Evolutionary conservation across 176 grass and related monocot species (phyloP).

Genomic region (Rhynchospora tenuis): DNA sequence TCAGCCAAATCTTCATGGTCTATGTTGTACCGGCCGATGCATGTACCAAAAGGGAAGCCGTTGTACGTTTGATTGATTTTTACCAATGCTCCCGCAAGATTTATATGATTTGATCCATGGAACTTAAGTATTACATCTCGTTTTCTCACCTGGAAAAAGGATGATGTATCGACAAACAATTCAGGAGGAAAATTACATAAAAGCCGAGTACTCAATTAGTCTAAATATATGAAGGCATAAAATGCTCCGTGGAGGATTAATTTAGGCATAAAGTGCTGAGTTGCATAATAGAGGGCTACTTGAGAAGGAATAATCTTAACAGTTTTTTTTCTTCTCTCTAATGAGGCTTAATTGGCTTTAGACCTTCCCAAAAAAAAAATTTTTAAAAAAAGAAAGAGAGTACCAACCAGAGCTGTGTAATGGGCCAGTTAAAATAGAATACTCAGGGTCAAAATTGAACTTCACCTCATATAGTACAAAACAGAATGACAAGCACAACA

Average conservation of each 20-base stretch:
- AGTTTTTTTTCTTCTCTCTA: neutral
- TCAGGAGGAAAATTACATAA: neutral
- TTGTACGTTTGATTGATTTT: slow-evolving; percentile 71
- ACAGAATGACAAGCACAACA: neutral
- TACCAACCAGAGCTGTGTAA: neutral
- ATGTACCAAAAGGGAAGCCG: slow-evolving; percentile 87
- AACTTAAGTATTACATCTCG: slow-evolving; percentile 71
- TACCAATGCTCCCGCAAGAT: slow-evolving; percentile 50
- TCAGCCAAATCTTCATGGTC: slow-evolving; percentile 87
- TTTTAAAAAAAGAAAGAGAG: neutral
- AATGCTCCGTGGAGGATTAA: too few species aligned
- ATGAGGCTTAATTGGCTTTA: neutral
- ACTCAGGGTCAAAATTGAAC: neutral
- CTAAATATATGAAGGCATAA: neutral
- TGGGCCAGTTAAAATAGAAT: neutral
- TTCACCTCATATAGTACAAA: neutral
- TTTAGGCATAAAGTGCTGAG: neutral
- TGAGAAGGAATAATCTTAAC: neutral
- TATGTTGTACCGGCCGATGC: slow-evolving; percentile 75
- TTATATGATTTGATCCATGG: slow-evolving; percentile 39
- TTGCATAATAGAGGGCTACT: neutral
- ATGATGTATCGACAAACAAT: slow-evolving; percentile 6
- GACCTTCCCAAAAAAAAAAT: neutral
- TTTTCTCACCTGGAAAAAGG: slow-evolving; percentile 60
- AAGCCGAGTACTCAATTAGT: neutral